Percentiles rank a stretch among this genome's conserved stretches.
Evolutionary conservation across 768 basidiomycete genomes (phyloP).

Genomic region (Psilocybe azurescens): DNA sequence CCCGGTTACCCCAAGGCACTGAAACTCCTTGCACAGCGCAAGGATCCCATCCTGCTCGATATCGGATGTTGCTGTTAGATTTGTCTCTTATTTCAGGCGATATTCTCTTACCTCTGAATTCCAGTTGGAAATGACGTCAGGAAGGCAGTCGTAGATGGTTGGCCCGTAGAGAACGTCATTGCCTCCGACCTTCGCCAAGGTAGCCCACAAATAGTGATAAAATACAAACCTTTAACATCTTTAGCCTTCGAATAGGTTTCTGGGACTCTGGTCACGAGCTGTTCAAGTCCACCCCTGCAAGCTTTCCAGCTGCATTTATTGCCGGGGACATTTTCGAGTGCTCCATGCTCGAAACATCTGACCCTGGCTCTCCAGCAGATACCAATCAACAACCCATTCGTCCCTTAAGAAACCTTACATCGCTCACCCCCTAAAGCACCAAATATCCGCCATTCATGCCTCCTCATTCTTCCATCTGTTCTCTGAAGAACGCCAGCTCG

Average conservation of each 20-base stretch:
- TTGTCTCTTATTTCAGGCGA: neutral
- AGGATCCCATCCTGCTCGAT: slow-evolving; percentile 43
- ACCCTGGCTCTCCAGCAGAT: neutral
- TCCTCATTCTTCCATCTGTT: slow-evolving; percentile 44
- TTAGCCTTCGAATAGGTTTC: slow-evolving; percentile 43
- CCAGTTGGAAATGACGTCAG: slow-evolving; percentile 48
- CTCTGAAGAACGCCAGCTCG: slow-evolving; percentile 33
- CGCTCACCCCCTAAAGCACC: slow-evolving; percentile 41
- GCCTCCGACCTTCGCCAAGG: slow-evolving; percentile 42
- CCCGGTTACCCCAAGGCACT: slow-evolving; percentile 39
- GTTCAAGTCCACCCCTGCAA: slow-evolving; percentile 54
- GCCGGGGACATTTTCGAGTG: slow-evolving; percentile 59
- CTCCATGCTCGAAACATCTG: slow-evolving; percentile 35
- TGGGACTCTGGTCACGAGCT: slow-evolving; percentile 69
- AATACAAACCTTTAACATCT: too few relatives aligned
- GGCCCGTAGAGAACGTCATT: slow-evolving; percentile 39
- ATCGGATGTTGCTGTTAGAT: slow-evolving; percentile 48
- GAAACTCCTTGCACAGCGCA: slow-evolving; percentile 27
- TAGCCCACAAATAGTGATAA: slow-evolving; percentile 5
- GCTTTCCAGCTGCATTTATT: slow-evolving; percentile 61
- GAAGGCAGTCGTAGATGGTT: slow-evolving; percentile 45
- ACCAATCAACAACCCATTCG: slow-evolving; percentile 27
- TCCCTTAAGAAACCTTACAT: slow-evolving; percentile 19
- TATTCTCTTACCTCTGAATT: neutral
- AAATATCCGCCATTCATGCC: slow-evolving; percentile 51